Base-by-base conservation (phyloP, 768 basidiomycete genomes). In the Boletellus ananas region DNA sequence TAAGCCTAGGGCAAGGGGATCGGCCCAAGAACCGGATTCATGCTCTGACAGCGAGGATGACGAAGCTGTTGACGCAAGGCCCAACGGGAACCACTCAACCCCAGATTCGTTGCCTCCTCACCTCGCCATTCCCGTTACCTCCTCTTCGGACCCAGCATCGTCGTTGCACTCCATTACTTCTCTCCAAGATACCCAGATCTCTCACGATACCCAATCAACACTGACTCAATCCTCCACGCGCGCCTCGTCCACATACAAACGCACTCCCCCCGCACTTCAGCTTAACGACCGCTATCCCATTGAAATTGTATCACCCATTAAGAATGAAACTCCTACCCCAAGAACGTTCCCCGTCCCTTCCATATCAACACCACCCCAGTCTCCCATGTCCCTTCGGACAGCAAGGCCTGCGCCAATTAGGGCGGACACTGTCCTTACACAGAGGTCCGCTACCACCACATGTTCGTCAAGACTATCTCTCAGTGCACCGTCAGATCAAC, bases 361-460 rank as follows among this genome's bases (percentile, higher is more conserved):
- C 8, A 83, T 84, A 50, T 76, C 78, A 5, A 81, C 76, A 6
- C 73, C 64, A 4, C 76, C 79, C 1, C 74, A 74, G 35, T 69
- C 72, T 3, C 72, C 72, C 21, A 56, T 52, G 27, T 54, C 61
- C n/a, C 45, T 54, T 4, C 41, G 57, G 40, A 57, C 63, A 16
- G 52, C 61, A 18, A 56, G 50, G 17, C 59, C 63, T 44, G 20
- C 34, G 21, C 33, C 52, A 25, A 44, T 52, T 4, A 27, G 64
- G 49, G 43, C 52, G 34, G 33, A 46, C 49, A 50, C 49, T 5
- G 4, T 47, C 13, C 20, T 36, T 33, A 59, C 62, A 13, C 59
- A 49, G 7, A 20, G 18, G 3, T 54, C 56, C 16, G 33, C 31
- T 16, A 21, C 29, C 6, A 25, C 29, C 4, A 50, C 56, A 6